These are phyloP conservation scores for Penicillium silybi DNA, from an alignment of 495 filamentous ascomycete genomes.

Conservation along the genomic window DNA sequence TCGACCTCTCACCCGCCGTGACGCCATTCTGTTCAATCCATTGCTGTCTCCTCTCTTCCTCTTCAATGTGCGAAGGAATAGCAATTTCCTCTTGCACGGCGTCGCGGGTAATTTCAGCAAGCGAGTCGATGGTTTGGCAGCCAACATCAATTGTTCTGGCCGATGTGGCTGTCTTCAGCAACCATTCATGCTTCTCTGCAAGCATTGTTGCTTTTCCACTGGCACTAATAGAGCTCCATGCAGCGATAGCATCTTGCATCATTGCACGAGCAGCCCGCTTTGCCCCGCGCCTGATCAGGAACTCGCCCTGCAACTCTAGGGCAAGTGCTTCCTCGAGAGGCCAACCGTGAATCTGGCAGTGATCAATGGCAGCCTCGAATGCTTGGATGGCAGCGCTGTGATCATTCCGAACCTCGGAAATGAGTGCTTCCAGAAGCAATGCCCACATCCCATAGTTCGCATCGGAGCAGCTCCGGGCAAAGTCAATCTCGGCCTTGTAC, in stretches of 20 bases:
- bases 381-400: slow-evolving; percentile 57
- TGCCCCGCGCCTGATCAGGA: slow-evolving; percentile 65
- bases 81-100: slow-evolving; percentile 47
- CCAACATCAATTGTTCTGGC: slow-evolving; percentile 61
- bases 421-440: slow-evolving; percentile 66
- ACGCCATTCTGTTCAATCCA: slow-evolving; percentile 69
- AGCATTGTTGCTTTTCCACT: slow-evolving; percentile 68
- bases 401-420: slow-evolving; percentile 60
- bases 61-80: slow-evolving; percentile 44
- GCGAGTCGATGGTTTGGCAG: slow-evolving; percentile 64
- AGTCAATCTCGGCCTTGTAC: slow-evolving; percentile 63
- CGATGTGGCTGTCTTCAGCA: slow-evolving; percentile 63
- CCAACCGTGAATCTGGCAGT: slow-evolving; percentile 73
- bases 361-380: slow-evolving; percentile 77
- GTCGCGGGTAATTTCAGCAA: slow-evolving; percentile 50
- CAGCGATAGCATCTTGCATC: slow-evolving; percentile 66
- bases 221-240: slow-evolving; percentile 72
- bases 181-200: slow-evolving; percentile 64
- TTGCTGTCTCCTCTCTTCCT: slow-evolving; percentile 58
- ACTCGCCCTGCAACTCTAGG: slow-evolving; percentile 69
- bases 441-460: slow-evolving; percentile 81
- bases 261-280: slow-evolving; percentile 68
- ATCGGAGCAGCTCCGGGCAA: slow-evolving; percentile 62
- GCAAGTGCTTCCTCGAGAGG: slow-evolving; percentile 75
- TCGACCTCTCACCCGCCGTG: slow-evolving; percentile 29